Conservation (phyloP, 306 rosid genomes). For the Trifolium fragiferum region DNA sequence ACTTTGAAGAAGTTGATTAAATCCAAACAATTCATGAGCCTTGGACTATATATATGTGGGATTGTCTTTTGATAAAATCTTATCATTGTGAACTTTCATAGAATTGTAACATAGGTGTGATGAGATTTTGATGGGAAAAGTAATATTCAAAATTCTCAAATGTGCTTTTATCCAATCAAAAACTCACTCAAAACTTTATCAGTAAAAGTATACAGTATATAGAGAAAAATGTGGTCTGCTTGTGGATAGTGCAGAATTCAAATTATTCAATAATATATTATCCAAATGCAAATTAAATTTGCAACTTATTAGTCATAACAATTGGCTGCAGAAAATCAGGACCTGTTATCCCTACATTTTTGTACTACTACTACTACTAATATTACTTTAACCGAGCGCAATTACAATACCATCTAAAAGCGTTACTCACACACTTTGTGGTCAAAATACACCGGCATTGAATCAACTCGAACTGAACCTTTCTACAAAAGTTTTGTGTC, state of each 20-base stretch:
- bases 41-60: too few relatives aligned
- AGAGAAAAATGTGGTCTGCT: too few relatives aligned
- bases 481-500: conserved; percentile 22
- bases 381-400: neutral
- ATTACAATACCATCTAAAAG: conserved; percentile 4
- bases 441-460: conserved; percentile 13
- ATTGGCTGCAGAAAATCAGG: neutral
- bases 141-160: neutral
- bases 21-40: too few relatives aligned
- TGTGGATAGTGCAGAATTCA: neutral
- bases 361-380: neutral
- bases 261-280: neutral
- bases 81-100: neutral
- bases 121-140: neutral
- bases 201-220: too few relatives aligned
- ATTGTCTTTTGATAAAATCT: neutral
- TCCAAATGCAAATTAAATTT: neutral
- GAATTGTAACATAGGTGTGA: neutral
- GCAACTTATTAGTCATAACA: neutral
- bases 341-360: conserved; percentile 7
- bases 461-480: conserved; percentile 1
- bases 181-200: neutral
- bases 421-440: conserved; percentile 1
- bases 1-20: neutral
- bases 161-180: neutral